These are phyloP conservation scores for Parathielavia appendiculata DNA, from an alignment of 495 filamentous ascomycete genomes.

Conservation along the genomic window DNA sequence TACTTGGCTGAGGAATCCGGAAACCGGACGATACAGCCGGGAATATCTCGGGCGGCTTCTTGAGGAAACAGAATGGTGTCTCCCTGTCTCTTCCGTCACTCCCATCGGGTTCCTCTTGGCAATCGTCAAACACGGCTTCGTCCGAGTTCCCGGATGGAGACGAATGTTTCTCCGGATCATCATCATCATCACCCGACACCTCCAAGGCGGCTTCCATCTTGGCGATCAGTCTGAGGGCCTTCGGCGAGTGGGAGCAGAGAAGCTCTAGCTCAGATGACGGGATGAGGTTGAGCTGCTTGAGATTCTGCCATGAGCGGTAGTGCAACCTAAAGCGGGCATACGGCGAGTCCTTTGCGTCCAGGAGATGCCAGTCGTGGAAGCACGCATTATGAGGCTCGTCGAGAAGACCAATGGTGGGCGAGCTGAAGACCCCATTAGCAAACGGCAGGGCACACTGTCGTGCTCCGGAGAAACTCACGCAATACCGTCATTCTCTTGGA, in stretches of 20 bases:
- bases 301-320: conserved; percentile 43
- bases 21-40: conserved; percentile 3
- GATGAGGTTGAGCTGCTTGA: conserved; percentile 41
- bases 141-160: conserved; percentile 9
- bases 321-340: conserved; percentile 46
- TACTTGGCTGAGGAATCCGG: conserved; percentile 23
- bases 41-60: conserved; percentile 31
- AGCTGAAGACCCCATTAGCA: conserved; percentile 24
- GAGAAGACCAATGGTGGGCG: conserved; percentile 42
- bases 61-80: conserved; percentile 21
- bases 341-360: conserved; percentile 44
- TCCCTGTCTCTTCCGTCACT: background rate
- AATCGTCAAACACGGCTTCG: conserved; percentile 19
- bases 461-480: conserved; percentile 31
- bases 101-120: background rate
- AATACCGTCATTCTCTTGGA: conserved; percentile 44
- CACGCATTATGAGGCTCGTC: conserved; percentile 44
- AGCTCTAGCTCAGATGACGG: conserved; percentile 20
- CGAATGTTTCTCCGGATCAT: background rate
- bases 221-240: conserved; percentile 2
- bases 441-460: background rate
- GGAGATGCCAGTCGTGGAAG: conserved; percentile 44
- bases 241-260: conserved; percentile 13
- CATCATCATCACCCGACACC: background rate
- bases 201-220: background rate